phyloP scores from a whole-genome alignment of 345 rosid genomes.

The Euphorbia tirucalli region DNA sequence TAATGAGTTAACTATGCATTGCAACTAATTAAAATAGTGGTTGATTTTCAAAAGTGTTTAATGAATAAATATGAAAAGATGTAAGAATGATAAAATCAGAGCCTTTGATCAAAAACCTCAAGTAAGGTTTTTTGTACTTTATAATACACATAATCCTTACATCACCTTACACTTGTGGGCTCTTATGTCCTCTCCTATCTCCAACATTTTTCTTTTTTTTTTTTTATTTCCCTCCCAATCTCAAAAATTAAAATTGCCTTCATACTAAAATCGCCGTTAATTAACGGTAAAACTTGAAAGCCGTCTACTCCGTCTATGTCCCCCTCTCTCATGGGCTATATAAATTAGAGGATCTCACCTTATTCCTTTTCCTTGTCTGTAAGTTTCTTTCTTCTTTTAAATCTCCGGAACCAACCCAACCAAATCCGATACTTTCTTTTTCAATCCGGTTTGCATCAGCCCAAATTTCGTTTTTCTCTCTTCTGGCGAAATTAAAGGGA shows the following conservation, averaged over 20 bases:
- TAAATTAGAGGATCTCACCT: constrained; percentile 27
- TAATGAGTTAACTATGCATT: too few species aligned
- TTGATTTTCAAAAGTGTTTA: too few species aligned
- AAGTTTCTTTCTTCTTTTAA: neutral
- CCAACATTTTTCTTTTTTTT: constrained; percentile 14
- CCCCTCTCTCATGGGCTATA: constrained; percentile 19
- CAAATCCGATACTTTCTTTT: neutral
- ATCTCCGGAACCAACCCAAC: neutral
- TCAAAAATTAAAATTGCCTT: neutral
- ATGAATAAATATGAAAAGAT: too few species aligned
- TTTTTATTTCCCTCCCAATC: too few species aligned
- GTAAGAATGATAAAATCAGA: too few species aligned
- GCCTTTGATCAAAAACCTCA: too few species aligned
- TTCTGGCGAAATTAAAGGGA: constrained; percentile 8
- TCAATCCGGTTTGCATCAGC: neutral
- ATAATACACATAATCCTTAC: neutral
- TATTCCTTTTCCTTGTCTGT: constrained; percentile 34
- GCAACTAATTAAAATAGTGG: too few species aligned
- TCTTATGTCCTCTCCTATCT: neutral
- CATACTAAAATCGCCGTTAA: constrained; percentile 36
- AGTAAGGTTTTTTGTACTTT: too few species aligned
- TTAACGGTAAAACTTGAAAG: constrained; percentile 42
- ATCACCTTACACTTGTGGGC: constrained; percentile 26
- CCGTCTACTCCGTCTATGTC: constrained; percentile 30
- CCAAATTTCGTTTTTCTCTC: too few species aligned